Evolutionary conservation across 2,329 filamentous ascomycete species (phyloP).

Genomic region (Scorias spongiosa): DNA sequence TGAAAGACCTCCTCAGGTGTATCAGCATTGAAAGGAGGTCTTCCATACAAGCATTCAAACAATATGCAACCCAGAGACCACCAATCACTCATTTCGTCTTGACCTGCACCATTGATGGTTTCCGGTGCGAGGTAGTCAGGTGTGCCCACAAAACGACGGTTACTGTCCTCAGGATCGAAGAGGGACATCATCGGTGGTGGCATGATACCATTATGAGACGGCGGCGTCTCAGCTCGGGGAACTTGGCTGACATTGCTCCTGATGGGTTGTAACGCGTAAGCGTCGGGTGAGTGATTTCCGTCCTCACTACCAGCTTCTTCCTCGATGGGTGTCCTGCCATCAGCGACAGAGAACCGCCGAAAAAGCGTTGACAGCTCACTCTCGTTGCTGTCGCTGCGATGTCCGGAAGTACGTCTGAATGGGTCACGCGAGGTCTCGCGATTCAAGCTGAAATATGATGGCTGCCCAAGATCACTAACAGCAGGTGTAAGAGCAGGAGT

Average conservation of each 20-base stretch:
- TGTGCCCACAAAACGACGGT: slow-evolving; percentile 85
- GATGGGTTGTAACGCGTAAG: slow-evolving; percentile 48
- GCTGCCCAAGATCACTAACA: slow-evolving; percentile 55
- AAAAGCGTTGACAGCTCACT: slow-evolving; percentile 81
- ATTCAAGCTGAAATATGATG: slow-evolving; percentile 80
- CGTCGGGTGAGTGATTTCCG: slow-evolving; percentile 57
- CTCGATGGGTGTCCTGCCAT: slow-evolving; percentile 50
- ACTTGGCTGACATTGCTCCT: slow-evolving; percentile 32
- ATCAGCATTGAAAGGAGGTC: slow-evolving; percentile 80
- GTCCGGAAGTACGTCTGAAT: slow-evolving; percentile 59
- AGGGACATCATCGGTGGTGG: slow-evolving; percentile 81
- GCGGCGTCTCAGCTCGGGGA: slow-evolving; percentile 33
- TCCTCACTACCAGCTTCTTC: slow-evolving; percentile 59
- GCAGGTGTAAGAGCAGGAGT: slow-evolving; percentile 82
- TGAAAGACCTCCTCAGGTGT: slow-evolving; percentile 92
- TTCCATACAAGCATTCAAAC: slow-evolving; percentile 89
- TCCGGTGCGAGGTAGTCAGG: slow-evolving; percentile 95
- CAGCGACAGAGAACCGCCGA: slow-evolving; percentile 45
- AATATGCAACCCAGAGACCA: slow-evolving; percentile 98
- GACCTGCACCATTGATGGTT: slow-evolving; percentile 85
- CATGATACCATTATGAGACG: slow-evolving; percentile 57
- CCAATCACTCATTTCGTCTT: slow-evolving; percentile 98
- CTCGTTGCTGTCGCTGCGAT: slow-evolving; percentile 81
- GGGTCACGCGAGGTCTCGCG: slow-evolving; percentile 40
- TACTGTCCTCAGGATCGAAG: slow-evolving; percentile 89